Evolutionary conservation across 1,284 basidiomycete species (phyloP), one percentile per base, ranked within the genome.

Genomic region (Puccinia triticina): DNA sequence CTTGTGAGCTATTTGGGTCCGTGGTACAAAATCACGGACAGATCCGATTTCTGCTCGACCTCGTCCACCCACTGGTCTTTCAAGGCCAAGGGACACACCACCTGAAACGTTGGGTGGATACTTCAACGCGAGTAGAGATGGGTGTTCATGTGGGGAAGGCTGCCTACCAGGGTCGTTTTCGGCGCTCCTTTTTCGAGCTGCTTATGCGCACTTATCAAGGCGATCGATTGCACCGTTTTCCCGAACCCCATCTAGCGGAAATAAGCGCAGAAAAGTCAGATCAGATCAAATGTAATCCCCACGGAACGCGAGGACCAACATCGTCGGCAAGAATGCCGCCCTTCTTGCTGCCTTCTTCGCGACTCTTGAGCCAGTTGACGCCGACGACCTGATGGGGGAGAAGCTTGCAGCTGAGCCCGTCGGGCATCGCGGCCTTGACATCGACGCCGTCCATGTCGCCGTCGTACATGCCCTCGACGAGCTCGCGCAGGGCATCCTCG

Each of bases 271-370:
- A n/a, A n/a, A n/a, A n/a, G n/a, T n/a, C n/a, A n/a, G n/a, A n/a
- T n/a, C n/a, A n/a, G n/a, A 46, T 5, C 32, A 10, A 32, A 14
- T 40, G 72, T 21, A 29, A 34, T 12, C 43, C 21, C n/a, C 23
- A 71, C 83, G 75, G 7, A 14, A 53, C 11, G n/a, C 11, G 48
- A 32, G 83, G 66, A 79, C 93, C 92, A 92, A 94, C 95, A 86
- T 96, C 94, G 86, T 96, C 95, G 0, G 95, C 95, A 14, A 97
- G 88, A 85, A 97, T 96, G 0, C 96, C 95, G 0, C 95, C 95
- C 84, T 92, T 91, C 87, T 93, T 93, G 10, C 75, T 83, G 21
- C 91, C 92, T 7, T 89, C 88, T 87, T 98, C 96, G 26, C 95
- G 90, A 48, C 92, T 91, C 46, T 89, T 89, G 94, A 98, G 96